Percentiles rank a stretch among this genome's conserved stretches.
Conservation (phyloP, 768 basidiomycete genomes). For the Amanita jacksonii region DNA sequence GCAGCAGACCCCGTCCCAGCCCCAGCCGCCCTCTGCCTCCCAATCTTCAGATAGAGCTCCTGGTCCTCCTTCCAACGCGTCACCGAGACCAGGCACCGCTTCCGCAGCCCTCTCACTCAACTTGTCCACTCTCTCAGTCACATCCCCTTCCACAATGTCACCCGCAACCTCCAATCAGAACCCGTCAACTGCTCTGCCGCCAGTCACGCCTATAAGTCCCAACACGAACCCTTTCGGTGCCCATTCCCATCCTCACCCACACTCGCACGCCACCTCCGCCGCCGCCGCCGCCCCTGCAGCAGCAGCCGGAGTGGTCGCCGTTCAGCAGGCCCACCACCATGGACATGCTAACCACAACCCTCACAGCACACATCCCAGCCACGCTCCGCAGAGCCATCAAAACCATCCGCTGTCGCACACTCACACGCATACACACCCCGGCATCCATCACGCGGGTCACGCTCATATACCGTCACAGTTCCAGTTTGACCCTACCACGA, state of each 20-base stretch:
- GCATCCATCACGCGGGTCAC: constrained; percentile 21
- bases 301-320: neutral
- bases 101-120: constrained; percentile 49
- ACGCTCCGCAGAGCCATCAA: too few species aligned
- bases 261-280: neutral
- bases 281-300: neutral
- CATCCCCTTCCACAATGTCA: constrained; percentile 57
- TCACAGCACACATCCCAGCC: too few species aligned
- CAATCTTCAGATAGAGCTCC: constrained; percentile 1
- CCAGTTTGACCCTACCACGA: constrained; percentile 37
- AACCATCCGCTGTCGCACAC: too few species aligned
- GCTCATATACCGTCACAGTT: constrained; percentile 37
- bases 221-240: constrained; percentile 28
- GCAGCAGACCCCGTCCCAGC: constrained; percentile 14
- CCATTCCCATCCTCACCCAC: neutral
- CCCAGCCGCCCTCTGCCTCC: constrained; percentile 10
- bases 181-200: constrained; percentile 31
- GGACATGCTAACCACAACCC: constrained; percentile 7
- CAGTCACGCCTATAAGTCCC: constrained; percentile 55
- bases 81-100: constrained; percentile 18
- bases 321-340: constrained; percentile 18
- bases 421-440: neutral
- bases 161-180: constrained; percentile 44
- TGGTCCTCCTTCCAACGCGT: neutral
- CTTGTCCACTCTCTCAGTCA: constrained; percentile 53